phyloP scores from a whole-genome alignment of 2,329 filamentous ascomycete genomes.

The Paracoccidioides brasiliensis region DNA sequence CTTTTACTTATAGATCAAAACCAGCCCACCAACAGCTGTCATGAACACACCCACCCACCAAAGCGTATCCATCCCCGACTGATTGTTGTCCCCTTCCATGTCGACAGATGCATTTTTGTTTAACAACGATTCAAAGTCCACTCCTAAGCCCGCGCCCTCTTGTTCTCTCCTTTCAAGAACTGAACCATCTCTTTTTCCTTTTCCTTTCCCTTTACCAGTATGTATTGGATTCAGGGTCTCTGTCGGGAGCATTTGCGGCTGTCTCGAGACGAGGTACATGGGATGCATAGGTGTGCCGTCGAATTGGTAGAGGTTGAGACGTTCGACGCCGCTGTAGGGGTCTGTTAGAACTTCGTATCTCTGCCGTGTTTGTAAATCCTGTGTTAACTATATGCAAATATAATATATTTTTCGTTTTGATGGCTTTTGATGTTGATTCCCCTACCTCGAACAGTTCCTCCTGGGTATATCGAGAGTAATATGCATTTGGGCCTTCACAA shows the following conservation, averaged over 20 bases:
- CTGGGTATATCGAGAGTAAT: constrained; percentile 56
- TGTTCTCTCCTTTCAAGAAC: too few species aligned
- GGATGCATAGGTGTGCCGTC: constrained; percentile 55
- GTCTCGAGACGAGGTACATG: constrained; percentile 50
- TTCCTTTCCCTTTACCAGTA: constrained; percentile 13
- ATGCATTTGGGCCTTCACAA: constrained; percentile 41
- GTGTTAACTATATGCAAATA: not conserved
- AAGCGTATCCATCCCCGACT: constrained; percentile 30
- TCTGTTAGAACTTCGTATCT: constrained; percentile 39
- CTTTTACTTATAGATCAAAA: constrained; percentile 16
- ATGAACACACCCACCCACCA: constrained; percentile 38
- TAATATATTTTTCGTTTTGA: not conserved
- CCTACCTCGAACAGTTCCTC: constrained; percentile 48
- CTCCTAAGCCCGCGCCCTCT: constrained; percentile 2
- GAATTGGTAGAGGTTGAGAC: constrained; percentile 51
- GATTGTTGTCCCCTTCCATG: constrained; percentile 16
- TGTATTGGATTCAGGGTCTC: constrained; percentile 47
- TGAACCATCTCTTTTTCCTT: constrained; percentile 21
- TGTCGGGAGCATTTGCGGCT: constrained; percentile 58
- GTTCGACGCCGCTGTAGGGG: constrained; percentile 46
- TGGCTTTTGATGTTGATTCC: not conserved
- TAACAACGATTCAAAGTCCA: constrained; percentile 8
- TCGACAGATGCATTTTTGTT: constrained; percentile 19
- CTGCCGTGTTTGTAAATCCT: constrained; percentile 12
- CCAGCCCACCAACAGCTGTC: constrained; percentile 32